Evolutionary conservation across 2,329 filamentous ascomycete species (phyloP), one percentile per base, ranked within the genome.

Genomic region (Escovopsis sp.): DNA sequence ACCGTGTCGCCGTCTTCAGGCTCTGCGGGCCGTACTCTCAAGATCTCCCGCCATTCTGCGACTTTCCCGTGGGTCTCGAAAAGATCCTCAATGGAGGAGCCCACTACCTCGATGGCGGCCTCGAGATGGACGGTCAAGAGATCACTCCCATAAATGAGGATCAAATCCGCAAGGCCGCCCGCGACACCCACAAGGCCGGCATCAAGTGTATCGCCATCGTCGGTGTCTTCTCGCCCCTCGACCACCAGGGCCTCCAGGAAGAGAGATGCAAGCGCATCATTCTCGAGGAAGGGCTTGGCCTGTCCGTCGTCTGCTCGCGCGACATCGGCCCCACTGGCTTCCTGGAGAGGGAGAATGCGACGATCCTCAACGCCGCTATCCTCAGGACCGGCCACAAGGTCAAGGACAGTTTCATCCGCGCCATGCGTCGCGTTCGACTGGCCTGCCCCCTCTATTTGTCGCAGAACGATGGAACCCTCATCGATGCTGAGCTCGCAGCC

Each of bases 331-430:
- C 61, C 2, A 62, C 63, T 0, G 68, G 68, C 1, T 51, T 69
- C 1, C 47, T 69, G 10, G 62, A 65, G 47, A 47, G 71, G 15
- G 71, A 74, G 49, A 74, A 74, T 54, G 70, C 71, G 4, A 68
- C 68, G 2, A 72, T 74, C 18, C 59, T 75, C 39, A 75, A 75
- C 43, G 70, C 70, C 3, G 65, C 70, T 6, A 67, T 74, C 39
- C 56, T 72, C 12, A 54, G 59, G 5, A 68, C 69, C 28, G 70
- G 67, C 0, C 59, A 61, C 11, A 61, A 59, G 38, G 69, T 69
- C 5, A 71, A 69, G 47, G 54, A 53, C 6, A 64, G 66, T 1
- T 73, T 75, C 49, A 58, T 61, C 40, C 56, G 56, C 33, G 70
- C 70, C 18, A 66, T 72, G 55, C 48, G 54, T 19, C 56, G 62